A percentile compares a stretch with the other conserved stretches of the same genome.
phyloP scores from a whole-genome alignment of 176 grass and related monocot species.

The Carex myosuroides region DNA sequence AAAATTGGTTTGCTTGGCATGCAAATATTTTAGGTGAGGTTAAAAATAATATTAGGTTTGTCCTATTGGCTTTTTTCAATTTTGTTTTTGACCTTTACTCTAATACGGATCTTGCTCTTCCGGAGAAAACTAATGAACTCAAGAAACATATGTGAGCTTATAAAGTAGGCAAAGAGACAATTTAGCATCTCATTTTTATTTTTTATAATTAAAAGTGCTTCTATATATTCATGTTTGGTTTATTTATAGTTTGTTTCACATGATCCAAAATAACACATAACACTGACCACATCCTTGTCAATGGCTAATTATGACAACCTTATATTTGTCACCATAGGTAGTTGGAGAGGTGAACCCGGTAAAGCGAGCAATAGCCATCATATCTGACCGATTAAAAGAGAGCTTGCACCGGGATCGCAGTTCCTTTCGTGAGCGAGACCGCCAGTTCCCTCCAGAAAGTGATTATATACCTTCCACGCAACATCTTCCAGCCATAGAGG shows the following conservation, averaged over 20 bases:
- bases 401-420: conserved; percentile 91
- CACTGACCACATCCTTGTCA: background rate
- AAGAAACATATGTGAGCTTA: background rate
- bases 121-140: background rate
- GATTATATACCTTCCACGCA: conserved; percentile 46
- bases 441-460: conserved; percentile 45
- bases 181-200: background rate
- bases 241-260: conserved; percentile 2
- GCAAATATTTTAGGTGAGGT: background rate
- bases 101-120: background rate
- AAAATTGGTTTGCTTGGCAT: background rate
- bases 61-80: background rate
- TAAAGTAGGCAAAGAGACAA: background rate
- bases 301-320: background rate
- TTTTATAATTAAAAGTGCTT: background rate
- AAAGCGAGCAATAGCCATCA: conserved; percentile 70
- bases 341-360: conserved; percentile 80
- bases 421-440: conserved; percentile 58
- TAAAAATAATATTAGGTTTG: background rate
- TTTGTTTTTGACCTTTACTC: background rate
- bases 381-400: conserved; percentile 86
- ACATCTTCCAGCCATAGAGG: conserved; percentile 46
- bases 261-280: background rate
- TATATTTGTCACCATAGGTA: conserved; percentile 32
- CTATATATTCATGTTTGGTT: background rate